Percentiles rank a stretch among this genome's conserved stretches.
phyloP scores from a whole-genome alignment of 2,329 filamentous ascomycete genomes.

The Didymella keratinophila region DNA sequence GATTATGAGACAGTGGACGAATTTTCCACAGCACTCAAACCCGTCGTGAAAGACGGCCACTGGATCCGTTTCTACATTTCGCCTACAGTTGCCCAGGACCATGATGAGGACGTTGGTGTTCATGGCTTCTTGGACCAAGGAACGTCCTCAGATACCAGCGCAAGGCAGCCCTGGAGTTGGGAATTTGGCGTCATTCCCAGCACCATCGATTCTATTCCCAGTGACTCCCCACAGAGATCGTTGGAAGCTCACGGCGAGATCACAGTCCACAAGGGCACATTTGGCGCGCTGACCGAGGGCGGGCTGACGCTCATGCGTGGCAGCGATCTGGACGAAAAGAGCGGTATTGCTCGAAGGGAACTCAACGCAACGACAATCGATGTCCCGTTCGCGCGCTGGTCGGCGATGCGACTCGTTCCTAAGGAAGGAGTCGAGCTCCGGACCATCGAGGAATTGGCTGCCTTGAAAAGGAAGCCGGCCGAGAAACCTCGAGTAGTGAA shows the following conservation, averaged over 20 bases:
- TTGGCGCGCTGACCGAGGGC: slow-evolving; percentile 69
- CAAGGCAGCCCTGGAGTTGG: slow-evolving; percentile 27
- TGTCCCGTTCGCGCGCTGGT: slow-evolving; percentile 55
- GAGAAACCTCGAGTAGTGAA: not conserved
- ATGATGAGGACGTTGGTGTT: slow-evolving; percentile 1
- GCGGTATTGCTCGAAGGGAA: slow-evolving; percentile 16
- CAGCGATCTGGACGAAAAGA: not conserved
- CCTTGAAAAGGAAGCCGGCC: not conserved
- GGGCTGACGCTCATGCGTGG: slow-evolving; percentile 52
- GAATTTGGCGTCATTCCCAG: slow-evolving; percentile 56
- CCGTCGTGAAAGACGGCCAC: slow-evolving; percentile 69
- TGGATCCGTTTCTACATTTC: slow-evolving; percentile 58
- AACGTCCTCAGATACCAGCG: not conserved
- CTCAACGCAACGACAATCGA: slow-evolving; percentile 56
- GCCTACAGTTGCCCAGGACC: slow-evolving; percentile 16
- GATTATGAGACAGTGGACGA: slow-evolving; percentile 33
- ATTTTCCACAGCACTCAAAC: slow-evolving; percentile 55
- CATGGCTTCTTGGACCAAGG: slow-evolving; percentile 2
- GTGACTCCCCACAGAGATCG: slow-evolving; percentile 31
- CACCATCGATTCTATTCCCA: slow-evolving; percentile 51
- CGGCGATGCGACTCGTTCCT: slow-evolving; percentile 13
- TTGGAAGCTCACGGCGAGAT: slow-evolving; percentile 20
- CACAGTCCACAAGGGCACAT: slow-evolving; percentile 53
- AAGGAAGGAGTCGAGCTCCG: not conserved
- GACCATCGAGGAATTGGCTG: not conserved